Conservation (phyloP, 1,284 basidiomycete species). For the Paramarasmius palmivorus region DNA sequence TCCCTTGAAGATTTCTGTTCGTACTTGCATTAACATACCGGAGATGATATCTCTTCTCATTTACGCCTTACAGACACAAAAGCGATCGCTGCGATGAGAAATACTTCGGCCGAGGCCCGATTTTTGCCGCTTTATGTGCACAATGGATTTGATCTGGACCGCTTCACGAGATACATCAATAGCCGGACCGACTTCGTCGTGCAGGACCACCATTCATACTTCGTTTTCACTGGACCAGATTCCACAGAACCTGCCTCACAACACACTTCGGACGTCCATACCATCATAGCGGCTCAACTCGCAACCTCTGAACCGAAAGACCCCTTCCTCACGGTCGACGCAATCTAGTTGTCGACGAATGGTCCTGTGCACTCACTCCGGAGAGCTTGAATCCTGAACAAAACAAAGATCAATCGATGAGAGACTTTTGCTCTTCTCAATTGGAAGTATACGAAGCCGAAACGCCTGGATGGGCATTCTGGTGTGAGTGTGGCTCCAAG, state of each 20-base stretch:
- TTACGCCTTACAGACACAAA: conserved; percentile 36
- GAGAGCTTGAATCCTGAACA: conserved; percentile 51
- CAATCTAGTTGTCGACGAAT: conserved; percentile 73
- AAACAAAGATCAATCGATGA: conserved; percentile 47
- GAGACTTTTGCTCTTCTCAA: conserved; percentile 64
- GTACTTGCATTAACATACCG: conserved; percentile 17
- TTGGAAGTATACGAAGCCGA: conserved; percentile 59
- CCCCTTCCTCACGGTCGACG: conserved; percentile 37
- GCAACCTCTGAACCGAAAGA: neutral
- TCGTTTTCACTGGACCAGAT: conserved; percentile 60
- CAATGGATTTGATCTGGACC: conserved; percentile 67
- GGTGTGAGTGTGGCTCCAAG: conserved; percentile 49
- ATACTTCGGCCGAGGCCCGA: conserved; percentile 42
- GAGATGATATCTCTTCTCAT: conserved; percentile 3
- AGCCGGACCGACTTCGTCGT: conserved; percentile 69
- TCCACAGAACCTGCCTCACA: conserved; percentile 44
- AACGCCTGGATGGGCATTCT: conserved; percentile 73
- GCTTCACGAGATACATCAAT: conserved; percentile 56
- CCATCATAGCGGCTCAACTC: conserved; percentile 42
- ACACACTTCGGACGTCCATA: conserved; percentile 50
- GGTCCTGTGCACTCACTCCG: conserved; percentile 68
- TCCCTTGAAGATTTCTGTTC: conserved; percentile 57
- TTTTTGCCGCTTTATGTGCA: conserved; percentile 73
- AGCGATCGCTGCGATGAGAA: conserved; percentile 58
- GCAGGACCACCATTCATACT: conserved; percentile 78